Evolutionary conservation across 305 asterid species (phyloP), one percentile per base, ranked within the genome.

Genomic region (Solanum hybrid): DNA sequence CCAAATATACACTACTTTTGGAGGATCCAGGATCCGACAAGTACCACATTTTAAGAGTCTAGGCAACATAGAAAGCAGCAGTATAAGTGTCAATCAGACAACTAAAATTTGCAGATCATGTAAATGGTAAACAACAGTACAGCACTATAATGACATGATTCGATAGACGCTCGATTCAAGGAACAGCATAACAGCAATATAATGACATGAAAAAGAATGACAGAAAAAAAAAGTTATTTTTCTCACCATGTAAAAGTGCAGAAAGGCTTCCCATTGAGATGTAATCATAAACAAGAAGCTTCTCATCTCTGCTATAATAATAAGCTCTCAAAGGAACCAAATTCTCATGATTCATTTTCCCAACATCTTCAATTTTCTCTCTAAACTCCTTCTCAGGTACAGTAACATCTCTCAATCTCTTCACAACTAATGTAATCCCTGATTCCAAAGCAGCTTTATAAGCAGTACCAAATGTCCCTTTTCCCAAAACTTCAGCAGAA

Each of bases 401-500:
- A 29, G 87, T 88, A 13, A 94, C 95, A 90, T 96, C 98, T 84
- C 95, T 94, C 95, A 97, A 46, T 92, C 99, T 92, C 94, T 97
- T 97, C 90, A 96, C 98, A 27, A 93, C 98, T 90, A 97, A 95
- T 4, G 93, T 92, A 20, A 90, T 76, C 56, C 97, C 98, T 5
- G 80, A 77, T 64, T 96, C 98, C 86, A 97, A 89, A 85, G 91
- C 96, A 22, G 98, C 99, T 92, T 96, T 97, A 81, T 97, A 97
- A 2, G 96, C 91, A 0, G 98, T 97, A 36, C 98, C 99, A 20
- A 92, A 94, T 1, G 98, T 93, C 14, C 99, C 98, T 91, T 97
- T 97, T 22, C 99, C 99, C 91, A 97, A 91, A 69, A 97, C 98
- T 94, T 97, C 99, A 2, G 99, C 99, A 1, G 98, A 97, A 9